Evolutionary conservation across 805 yeast species (phyloP), one percentile per base, ranked within the genome.

Genomic region (Groenewaldozyma salmanticensis): DNA sequence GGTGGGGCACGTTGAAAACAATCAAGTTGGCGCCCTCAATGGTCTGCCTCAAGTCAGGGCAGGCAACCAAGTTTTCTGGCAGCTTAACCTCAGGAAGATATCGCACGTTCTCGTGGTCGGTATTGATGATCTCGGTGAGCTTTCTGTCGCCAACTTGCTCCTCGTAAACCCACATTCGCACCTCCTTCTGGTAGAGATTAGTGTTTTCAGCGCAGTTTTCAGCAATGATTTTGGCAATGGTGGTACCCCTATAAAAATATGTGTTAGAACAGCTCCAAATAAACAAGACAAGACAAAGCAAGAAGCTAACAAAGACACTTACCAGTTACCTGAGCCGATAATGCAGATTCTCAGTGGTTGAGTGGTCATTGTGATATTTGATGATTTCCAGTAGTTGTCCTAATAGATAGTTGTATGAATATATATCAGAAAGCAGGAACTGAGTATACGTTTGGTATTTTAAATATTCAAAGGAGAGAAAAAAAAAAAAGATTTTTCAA

Each of bases 101-200:
- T 60, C 83, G 84, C 53, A 92, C 96, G 62, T 92, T 92, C 66
- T 90, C 95, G 64, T 92, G 96, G 53, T 76, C 67, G 32, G 77
- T 70, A 70, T 92, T 92, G 63, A 92, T 90, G 59, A 87, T 87
- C 51, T 85, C 92, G 21, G 96, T 87, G 55, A 92, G 70, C 49
- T 81, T 83, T 54, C 70, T 62, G 52, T 94, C 96, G 41, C 84
- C 71, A 42, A 68, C 55, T 47, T 72, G 58, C 65, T 92, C 98
- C 65, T 92, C 90, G 54, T 72, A 85, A 11, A 92, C 98, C 98
- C 98, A 92, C 97, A 92, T 88, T 54, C 81, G 79, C 32, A 92
- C 96, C 42, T 74, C 67, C 46, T 66, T 67, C 45, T 76, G 71
- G 62, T 92, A 92, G 55, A 84, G 65, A 31, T 76, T 71, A 31